Base-by-base conservation (phyloP, 2,329 filamentous ascomycete species). In the Colletotrichum euphorbiae region DNA sequence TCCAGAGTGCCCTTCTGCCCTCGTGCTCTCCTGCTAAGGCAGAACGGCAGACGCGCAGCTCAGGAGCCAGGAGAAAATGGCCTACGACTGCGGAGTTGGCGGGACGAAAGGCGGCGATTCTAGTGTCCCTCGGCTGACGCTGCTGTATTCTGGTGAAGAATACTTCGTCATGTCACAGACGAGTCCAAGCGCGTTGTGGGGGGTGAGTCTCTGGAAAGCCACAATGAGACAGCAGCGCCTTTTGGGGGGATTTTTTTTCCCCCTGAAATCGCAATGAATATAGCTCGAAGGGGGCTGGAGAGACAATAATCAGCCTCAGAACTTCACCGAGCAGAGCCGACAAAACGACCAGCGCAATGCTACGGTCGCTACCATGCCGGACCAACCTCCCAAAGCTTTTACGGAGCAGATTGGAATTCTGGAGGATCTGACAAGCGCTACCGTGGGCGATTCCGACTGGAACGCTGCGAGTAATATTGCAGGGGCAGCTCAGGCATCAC, bases 151-250 rank as follows among this genome's bases (percentile, higher is more conserved):
- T 42, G 45, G 28, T 60, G 65, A 38, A 24, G 28, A 21, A 62
- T 45, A 55, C 48, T 21, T 33, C 46, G 52, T 28, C 21, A 42
- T 55, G 33, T 62, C 56, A 52, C 63, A 58, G 50, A 56, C 42
- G 46, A 42, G 67, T 67, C 67, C 67, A 61, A 68, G 63, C 63
- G 62, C 63, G 45, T n/a, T 51, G 52, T 60, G 36, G 55, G 50
- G 42, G 13, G 65, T 8, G 6, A 28, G 4, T 31, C 19, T 6
- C 57, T 24, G n/a, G 31, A 24, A 45, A 63, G 42, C 48, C 58
- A 43, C 24, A 17, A 8, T 31, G n/a, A 45, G 17, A 21, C n/a
- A 36, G 9, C 51, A 57, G 52, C 17, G 42, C 33, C 36, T 36
- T 11, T 45, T 52, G 7, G 46, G 24, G 24, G 13, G 51, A 17